A percentile compares a stretch with the other conserved stretches of the same genome.
phyloP scores from a whole-genome alignment of 176 grass and related monocot species.

The Pharus latifolius region DNA sequence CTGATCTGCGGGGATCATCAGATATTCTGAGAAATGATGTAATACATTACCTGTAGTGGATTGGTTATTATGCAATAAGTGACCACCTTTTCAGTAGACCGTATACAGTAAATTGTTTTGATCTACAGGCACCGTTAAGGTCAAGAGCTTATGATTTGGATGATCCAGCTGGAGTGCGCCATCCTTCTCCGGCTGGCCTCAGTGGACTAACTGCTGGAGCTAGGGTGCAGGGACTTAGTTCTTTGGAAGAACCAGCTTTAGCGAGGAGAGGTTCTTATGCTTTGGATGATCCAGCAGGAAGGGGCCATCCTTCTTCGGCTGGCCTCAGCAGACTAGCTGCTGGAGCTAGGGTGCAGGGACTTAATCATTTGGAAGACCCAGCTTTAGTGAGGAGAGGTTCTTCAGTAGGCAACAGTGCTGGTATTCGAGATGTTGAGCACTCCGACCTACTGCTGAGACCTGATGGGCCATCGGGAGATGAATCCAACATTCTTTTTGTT shows the following conservation, averaged over 20 bases:
- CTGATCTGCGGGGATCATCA: conserved; percentile 24
- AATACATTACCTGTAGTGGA: neutral
- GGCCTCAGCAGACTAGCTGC: conserved; percentile 13
- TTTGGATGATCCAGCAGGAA: conserved; percentile 18
- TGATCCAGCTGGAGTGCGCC: conserved; percentile 6
- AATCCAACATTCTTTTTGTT: conserved; percentile 84
- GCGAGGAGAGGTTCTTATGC: too few relatives aligned
- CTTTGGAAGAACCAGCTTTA: conserved; percentile 34
- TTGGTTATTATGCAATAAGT: neutral
- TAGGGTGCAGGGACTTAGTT: conserved; percentile 16
- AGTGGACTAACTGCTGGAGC: conserved; percentile 20
- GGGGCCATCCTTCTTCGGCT: conserved; percentile 10
- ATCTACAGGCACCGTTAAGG: conserved; percentile 31
- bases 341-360: conserved; percentile 11
- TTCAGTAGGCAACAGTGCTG: conserved; percentile 26
- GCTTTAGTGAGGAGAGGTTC: conserved; percentile 27
- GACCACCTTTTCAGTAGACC: neutral
- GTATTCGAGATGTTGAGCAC: conserved; percentile 13
- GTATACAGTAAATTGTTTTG: neutral
- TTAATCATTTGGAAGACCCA: conserved; percentile 42
- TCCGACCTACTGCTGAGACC: conserved; percentile 1
- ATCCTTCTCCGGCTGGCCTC: conserved; percentile 19
- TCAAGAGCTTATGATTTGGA: conserved; percentile 33
- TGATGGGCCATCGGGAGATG: conserved; percentile 30
- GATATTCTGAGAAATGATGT: conserved; percentile 40